These are phyloP conservation scores for Lipomyces yamadae DNA, from an alignment of 805 yeast species.

Conservation along the genomic window DNA sequence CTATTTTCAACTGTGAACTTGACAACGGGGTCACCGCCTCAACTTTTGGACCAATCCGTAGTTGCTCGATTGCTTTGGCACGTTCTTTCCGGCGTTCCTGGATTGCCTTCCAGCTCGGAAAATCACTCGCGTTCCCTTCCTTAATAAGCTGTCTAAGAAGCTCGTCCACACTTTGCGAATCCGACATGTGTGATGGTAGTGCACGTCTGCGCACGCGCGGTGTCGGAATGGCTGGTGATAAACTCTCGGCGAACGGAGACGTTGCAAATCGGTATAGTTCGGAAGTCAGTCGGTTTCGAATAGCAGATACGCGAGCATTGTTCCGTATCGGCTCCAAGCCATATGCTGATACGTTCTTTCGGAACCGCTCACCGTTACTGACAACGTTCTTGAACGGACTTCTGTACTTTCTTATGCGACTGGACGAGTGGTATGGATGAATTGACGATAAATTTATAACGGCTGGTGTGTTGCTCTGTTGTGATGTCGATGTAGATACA, in stretches of 20 bases:
- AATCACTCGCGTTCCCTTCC: constrained; percentile 33
- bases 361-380: background rate
- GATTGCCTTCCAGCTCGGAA: constrained; percentile 38
- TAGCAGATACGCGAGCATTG: constrained; percentile 16
- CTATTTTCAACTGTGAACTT: constrained; percentile 45
- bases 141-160: constrained; percentile 29
- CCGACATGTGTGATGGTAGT: constrained; percentile 26
- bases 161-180: constrained; percentile 34
- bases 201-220: constrained; percentile 15
- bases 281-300: constrained; percentile 17
- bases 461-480: background rate
- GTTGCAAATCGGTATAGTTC: constrained; percentile 16
- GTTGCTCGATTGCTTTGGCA: constrained; percentile 28
- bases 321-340: constrained; percentile 6
- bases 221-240: constrained; percentile 21
- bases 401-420: constrained; percentile 19
- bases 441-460: constrained; percentile 1
- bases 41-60: constrained; percentile 36
- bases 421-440: background rate
- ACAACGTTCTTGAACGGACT: constrained; percentile 26
- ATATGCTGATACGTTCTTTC: background rate
- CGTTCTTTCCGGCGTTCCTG: constrained; percentile 36
- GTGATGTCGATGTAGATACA: background rate
- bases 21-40: constrained; percentile 44
- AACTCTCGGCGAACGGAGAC: constrained; percentile 27